These are phyloP conservation scores for Golubevia sp. DNA, from an alignment of 1,284 basidiomycete species.

Conservation along the genomic window DNA sequence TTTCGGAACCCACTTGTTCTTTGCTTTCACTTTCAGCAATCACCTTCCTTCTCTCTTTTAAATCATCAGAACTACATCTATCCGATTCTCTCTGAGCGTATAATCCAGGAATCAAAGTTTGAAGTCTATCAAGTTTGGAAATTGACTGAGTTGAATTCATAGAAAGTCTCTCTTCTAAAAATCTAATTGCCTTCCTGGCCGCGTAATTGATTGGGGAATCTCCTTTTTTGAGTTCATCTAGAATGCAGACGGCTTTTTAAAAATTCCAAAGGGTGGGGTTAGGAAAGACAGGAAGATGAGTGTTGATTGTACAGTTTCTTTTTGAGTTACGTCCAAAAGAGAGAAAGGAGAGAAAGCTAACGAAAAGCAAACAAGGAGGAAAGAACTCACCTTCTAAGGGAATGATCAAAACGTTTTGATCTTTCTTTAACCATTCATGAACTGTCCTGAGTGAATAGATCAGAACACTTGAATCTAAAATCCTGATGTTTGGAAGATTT, in stretches of 20 bases:
- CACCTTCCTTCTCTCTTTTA: too few species aligned
- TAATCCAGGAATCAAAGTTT: too few species aligned
- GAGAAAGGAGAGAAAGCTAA: not conserved
- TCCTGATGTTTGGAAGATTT: not conserved
- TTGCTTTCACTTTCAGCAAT: too few species aligned
- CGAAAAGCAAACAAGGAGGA: too few species aligned
- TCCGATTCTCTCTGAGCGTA: too few species aligned
- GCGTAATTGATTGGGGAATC: slow-evolving; percentile 35
- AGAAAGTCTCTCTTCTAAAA: slow-evolving; percentile 22
- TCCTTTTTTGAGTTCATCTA: slow-evolving; percentile 48
- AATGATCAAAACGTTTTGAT: slow-evolving; percentile 22
- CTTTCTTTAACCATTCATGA: slow-evolving; percentile 38
- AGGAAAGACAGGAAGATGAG: not conserved
- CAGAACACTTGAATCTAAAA: slow-evolving; percentile 42
- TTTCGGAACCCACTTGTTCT: too few species aligned
- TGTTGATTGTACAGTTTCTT: not conserved
- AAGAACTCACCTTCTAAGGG: slow-evolving; percentile 29
- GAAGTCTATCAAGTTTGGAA: too few species aligned
- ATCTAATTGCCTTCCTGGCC: slow-evolving; percentile 42
- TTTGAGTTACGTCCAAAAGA: not conserved
- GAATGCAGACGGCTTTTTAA: slow-evolving; percentile 30
- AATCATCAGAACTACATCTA: too few species aligned
- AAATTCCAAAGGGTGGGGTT: too few species aligned
- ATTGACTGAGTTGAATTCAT: too few species aligned
- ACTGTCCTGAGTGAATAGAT: slow-evolving; percentile 47